Base-by-base conservation (phyloP, 129 eudicot genomes). In the Flaveria ramosissima region DNA sequence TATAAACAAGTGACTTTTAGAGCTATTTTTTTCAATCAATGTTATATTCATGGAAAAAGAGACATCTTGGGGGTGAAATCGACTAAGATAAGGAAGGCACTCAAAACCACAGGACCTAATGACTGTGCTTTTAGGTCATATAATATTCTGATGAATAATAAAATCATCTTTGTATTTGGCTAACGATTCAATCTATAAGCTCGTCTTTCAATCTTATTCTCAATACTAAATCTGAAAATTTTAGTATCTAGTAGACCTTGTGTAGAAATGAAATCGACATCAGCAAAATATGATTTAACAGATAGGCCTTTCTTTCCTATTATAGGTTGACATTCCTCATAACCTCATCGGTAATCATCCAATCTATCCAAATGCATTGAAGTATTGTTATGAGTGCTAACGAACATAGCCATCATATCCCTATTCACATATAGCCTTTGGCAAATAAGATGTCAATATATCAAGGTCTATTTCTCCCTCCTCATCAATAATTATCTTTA, bases 141-240 rank as follows among this genome's bases (percentile, higher is more conserved):
- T 48, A 0, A 0, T 42, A 42, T 6, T 42, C 10, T 7, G 3
- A 0, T 0, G 20, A 7, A 30, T 9, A 8, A 15, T 20, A 2
- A 46, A 46, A 46, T 8, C 39, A 72, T 72, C 23, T 72, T 72
- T 72, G 66, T 39, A 32, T 53, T 32, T 52, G 23, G 14, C 50
- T 52, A 11, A n/a, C 47, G 46, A 16, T 26, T 8, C 19, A 51
- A 42, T 9, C 47, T 42, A 42, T 26, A 7, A 30, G 64, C 24
- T 51, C 12, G 14, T 14, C 11, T 71, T 50, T 16, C 15, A 0
- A 3, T 4, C 32, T 46, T 46, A 9, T n/a, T 16, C 63, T 9
- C 26, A 70, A 2, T 16, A 70, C 75, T 27, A 71, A 71, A 7
- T 0, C 47, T 27, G 30, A 27, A 27, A 27, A 27, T 27, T 27